These are phyloP conservation scores for Eutrema yunnanense DNA, from an alignment of 345 rosid genomes.

Conservation along the genomic window DNA sequence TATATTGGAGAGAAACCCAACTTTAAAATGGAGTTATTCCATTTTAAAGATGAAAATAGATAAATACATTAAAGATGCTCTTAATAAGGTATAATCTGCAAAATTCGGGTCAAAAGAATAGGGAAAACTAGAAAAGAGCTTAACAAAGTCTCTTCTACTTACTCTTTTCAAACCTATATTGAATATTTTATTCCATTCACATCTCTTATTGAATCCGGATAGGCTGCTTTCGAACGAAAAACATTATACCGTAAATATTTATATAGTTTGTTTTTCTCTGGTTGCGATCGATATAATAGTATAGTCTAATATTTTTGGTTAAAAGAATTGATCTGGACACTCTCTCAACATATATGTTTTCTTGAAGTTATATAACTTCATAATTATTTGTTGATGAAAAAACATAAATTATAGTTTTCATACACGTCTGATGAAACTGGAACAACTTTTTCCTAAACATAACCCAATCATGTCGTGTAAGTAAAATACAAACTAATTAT, in stretches of 20 bases:
- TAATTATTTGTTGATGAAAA: background rate
- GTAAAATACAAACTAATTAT: background rate
- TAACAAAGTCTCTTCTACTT: background rate
- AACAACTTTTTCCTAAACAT: background rate
- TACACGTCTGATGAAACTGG: background rate
- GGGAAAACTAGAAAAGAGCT: background rate
- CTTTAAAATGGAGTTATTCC: too few relatives aligned
- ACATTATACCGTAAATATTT: too few relatives aligned
- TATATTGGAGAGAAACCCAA: too few relatives aligned
- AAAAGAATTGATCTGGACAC: background rate
- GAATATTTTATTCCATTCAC: background rate
- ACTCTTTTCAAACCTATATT: background rate
- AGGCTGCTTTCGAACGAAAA: too few relatives aligned
- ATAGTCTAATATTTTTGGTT: too few relatives aligned
- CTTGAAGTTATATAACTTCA: background rate
- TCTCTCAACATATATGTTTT: background rate
- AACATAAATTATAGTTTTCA: background rate
- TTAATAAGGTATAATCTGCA: background rate
- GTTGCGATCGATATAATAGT: too few relatives aligned
- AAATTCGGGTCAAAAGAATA: conserved; percentile 11
- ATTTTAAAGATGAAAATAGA: too few relatives aligned
- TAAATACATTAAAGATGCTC: too few relatives aligned
- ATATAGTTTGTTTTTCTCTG: too few relatives aligned
- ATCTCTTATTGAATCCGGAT: background rate
- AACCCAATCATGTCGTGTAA: background rate